Evolutionary conservation across 768 basidiomycete species (phyloP).

Genomic region (Kondoa malvinella): DNA sequence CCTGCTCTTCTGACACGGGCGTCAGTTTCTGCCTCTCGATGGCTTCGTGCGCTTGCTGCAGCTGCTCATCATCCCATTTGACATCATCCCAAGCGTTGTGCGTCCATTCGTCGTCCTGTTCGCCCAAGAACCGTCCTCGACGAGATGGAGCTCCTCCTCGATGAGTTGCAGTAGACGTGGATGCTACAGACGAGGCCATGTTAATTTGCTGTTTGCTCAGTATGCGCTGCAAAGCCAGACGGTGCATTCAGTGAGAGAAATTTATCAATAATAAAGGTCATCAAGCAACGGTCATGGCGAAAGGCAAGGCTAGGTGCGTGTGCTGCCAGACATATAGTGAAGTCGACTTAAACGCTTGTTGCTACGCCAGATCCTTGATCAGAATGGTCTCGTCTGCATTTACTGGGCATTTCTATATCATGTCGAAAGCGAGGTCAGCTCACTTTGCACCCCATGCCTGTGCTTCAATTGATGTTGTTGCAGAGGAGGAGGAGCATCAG

Average conservation of each 20-base stretch:
- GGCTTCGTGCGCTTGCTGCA: constrained; percentile 49
- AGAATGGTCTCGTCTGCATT: background rate
- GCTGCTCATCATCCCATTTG: constrained; percentile 46
- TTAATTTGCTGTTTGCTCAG: no score
- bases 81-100: constrained; percentile 31
- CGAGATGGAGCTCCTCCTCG: background rate
- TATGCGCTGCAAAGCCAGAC: no score
- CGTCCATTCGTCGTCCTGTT: background rate
- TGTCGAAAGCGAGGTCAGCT: background rate
- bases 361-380: background rate
- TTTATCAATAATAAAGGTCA: background rate
- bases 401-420: constrained; percentile 7
- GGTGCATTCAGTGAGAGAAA: no score
- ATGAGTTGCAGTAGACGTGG: background rate
- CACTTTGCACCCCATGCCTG: background rate
- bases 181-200: background rate
- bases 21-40: constrained; percentile 51
- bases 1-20: constrained; percentile 56
- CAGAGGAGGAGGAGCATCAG: background rate
- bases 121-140: background rate
- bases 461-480: background rate
- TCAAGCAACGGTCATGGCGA: background rate
- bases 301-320: constrained; percentile 2
- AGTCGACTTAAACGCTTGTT: background rate
- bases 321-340: background rate